Percentiles rank a stretch among this genome's conserved stretches.
These are phyloP conservation scores for Syzygium oleosum DNA, from an alignment of 345 rosid species.

Conservation along the genomic window DNA sequence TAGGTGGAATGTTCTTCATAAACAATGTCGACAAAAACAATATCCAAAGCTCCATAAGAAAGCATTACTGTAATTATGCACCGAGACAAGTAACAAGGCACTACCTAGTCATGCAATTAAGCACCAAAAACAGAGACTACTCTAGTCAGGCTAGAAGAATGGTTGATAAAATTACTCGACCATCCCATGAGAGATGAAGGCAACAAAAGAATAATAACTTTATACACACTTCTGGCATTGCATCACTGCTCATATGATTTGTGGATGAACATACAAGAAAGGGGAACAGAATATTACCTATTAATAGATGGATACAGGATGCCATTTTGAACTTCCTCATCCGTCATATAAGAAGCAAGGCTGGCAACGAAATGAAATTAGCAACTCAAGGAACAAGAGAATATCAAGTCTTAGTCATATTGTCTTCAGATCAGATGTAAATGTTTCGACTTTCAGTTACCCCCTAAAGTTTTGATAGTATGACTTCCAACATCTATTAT, in stretches of 20 bases:
- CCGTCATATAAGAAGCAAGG: conserved; percentile 94
- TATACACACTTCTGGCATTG: neutral
- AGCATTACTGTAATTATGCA: neutral
- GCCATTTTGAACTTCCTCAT: conserved; percentile 71
- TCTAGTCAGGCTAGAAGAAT: neutral
- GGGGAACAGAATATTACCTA: conserved; percentile 33
- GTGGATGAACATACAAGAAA: neutral
- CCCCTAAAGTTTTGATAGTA: neutral
- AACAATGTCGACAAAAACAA: neutral
- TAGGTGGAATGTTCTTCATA: neutral
- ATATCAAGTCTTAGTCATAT: neutral
- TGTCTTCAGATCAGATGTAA: neutral
- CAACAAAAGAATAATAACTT: neutral
- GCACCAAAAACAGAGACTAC: neutral
- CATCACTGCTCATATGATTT: neutral
- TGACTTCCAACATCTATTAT: neutral
- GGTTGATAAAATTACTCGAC: neutral
- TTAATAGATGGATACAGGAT: conserved; percentile 79
- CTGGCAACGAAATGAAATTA: conserved; percentile 29
- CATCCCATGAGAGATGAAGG: neutral
- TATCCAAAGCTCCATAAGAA: neutral
- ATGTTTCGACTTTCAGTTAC: neutral
- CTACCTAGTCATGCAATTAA: neutral
- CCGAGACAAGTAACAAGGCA: neutral
- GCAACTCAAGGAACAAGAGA: neutral